Conservation (phyloP, 306 rosid genomes). For the Fragaria nilgerrensis region DNA sequence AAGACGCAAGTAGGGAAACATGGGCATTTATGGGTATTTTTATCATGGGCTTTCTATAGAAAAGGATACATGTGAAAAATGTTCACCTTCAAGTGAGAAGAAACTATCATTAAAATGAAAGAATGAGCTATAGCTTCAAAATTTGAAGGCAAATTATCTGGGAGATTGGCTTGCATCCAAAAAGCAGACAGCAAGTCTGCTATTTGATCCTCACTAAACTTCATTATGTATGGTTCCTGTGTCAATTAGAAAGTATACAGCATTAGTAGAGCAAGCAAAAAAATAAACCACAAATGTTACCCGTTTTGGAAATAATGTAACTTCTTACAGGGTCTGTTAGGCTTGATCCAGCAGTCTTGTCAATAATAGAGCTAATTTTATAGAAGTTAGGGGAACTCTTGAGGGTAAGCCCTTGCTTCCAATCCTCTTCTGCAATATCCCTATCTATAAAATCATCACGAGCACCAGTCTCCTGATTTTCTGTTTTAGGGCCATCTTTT, state of each 20-base stretch:
- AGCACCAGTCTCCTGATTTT: constrained; percentile 34
- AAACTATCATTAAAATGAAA: constrained; percentile 58
- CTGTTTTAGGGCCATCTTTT: constrained; percentile 50
- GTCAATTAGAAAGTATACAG: constrained; percentile 21
- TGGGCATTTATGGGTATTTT: neutral
- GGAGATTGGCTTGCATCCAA: constrained; percentile 84
- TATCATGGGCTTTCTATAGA: neutral
- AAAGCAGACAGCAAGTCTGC: constrained; percentile 81
- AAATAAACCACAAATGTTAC: constrained; percentile 10
- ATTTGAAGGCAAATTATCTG: constrained; percentile 87
- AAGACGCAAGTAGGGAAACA: constrained; percentile 4
- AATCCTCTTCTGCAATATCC: constrained; percentile 50
- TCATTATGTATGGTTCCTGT: constrained; percentile 81
- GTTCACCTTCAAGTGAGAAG: constrained; percentile 73
- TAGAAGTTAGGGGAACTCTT: constrained; percentile 67
- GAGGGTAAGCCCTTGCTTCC: constrained; percentile 58
- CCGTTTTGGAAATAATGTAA: constrained; percentile 12
- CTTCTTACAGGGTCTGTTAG: constrained; percentile 55
- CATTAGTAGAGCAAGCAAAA: constrained; percentile 13
- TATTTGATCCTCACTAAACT: constrained; percentile 86
- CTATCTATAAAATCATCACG: constrained; percentile 51
- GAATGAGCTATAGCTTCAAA: constrained; percentile 82
- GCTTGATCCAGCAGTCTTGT: constrained; percentile 57
- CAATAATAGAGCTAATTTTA: constrained; percentile 66
- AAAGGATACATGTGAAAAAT: neutral